A percentile compares a stretch with the other conserved stretches of the same genome.
Evolutionary conservation across 2,329 filamentous ascomycete genomes (phyloP).

Genomic region (Juglanconis oblonga): DNA sequence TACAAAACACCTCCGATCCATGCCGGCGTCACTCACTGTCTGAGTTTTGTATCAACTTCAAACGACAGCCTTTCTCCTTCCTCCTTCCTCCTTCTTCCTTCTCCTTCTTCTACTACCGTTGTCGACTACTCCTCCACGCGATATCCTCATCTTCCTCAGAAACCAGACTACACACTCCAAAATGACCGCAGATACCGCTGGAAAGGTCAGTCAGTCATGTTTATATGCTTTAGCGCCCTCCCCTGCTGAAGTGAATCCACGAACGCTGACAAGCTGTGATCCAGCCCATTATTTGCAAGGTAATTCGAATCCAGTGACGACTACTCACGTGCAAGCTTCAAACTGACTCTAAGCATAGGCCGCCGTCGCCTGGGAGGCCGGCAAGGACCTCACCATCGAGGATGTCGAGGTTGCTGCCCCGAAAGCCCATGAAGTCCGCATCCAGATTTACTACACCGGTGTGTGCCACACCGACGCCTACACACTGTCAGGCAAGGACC

Average conservation of each 20-base stretch:
- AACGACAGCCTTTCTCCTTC: conserved; percentile 21
- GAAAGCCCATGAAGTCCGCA: conserved; percentile 89
- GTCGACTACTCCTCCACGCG: no score
- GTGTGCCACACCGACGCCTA: conserved; percentile 98
- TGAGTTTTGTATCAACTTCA: neutral
- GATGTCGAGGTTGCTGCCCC: conserved; percentile 90
- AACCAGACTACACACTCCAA: neutral
- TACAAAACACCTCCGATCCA: neutral
- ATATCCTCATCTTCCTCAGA: conserved; percentile 25
- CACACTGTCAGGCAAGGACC: conserved; percentile 93
- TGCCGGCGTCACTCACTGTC: neutral
- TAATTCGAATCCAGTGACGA: neutral
- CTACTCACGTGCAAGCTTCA: neutral
- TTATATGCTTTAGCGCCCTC: no score
- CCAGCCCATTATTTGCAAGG: conserved; percentile 19
- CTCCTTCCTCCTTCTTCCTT: conserved; percentile 18
- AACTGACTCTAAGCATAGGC: conserved; percentile 52
- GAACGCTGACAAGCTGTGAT: conserved; percentile 1
- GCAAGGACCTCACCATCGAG: conserved; percentile 84
- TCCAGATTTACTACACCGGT: conserved; percentile 95
- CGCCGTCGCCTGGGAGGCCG: conserved; percentile 95
- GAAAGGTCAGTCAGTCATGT: conserved; percentile 12
- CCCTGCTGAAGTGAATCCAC: neutral
- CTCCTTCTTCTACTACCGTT: neutral
- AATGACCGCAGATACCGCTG: conserved; percentile 17